Conservation (phyloP, 2,329 filamentous ascomycete genomes). For the Volutella citrinella region DNA sequence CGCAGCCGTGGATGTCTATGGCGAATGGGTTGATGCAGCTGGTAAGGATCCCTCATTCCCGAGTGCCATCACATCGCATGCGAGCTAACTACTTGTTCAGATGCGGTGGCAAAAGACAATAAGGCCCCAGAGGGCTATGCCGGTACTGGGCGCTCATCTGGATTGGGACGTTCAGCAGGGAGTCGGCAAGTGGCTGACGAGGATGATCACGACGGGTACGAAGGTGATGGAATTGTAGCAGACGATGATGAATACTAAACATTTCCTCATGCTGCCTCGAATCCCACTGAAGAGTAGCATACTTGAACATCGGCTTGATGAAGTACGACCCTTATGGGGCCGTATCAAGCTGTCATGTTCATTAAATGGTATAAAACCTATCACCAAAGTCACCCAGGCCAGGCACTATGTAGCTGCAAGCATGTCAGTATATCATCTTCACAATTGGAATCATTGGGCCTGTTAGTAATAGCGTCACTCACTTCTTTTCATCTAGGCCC, state of each 20-base stretch:
- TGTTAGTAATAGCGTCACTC: constrained; percentile 26
- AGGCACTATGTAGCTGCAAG: constrained; percentile 82
- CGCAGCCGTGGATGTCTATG: constrained; percentile 90
- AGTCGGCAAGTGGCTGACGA: constrained; percentile 32
- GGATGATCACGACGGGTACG: constrained; percentile 54
- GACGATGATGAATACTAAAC: constrained; percentile 57
- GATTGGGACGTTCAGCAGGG: constrained; percentile 19
- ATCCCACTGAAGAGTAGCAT: no score
- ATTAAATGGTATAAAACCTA: constrained; percentile 85
- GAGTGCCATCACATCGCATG: no score
- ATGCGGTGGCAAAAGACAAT: constrained; percentile 49
- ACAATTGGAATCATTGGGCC: no score
- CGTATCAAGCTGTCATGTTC: no score
- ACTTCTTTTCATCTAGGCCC: constrained; percentile 98
- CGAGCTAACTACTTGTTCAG: constrained; percentile 31
- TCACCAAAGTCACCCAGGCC: constrained; percentile 95
- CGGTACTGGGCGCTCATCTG: constrained; percentile 24
- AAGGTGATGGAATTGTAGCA: constrained; percentile 49
- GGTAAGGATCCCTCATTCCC: no score
- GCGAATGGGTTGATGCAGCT: constrained; percentile 93
- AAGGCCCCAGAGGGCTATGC: constrained; percentile 27
- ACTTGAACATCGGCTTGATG: no score
- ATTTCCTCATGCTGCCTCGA: no score
- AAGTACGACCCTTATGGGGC: no score
- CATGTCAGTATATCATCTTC: constrained; percentile 32